Evolutionary conservation across 2,329 filamentous ascomycete species (phyloP).

Genomic region (Chrysoporthe deuterocubensis): DNA sequence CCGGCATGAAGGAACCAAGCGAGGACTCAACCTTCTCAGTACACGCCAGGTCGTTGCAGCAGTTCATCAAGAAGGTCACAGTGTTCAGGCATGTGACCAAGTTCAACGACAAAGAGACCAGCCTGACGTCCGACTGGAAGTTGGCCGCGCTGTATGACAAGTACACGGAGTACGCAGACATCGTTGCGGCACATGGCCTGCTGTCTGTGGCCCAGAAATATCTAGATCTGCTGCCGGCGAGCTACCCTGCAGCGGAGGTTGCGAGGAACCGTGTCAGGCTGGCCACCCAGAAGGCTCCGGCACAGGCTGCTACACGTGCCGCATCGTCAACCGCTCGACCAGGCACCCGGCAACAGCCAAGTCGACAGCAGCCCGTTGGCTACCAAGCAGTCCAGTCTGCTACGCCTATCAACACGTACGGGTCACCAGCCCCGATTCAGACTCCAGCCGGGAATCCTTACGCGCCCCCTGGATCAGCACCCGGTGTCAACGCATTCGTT

Average conservation of each 20-base stretch:
- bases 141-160: slow-evolving; percentile 87
- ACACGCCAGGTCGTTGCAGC: slow-evolving; percentile 84
- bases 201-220: slow-evolving; percentile 88
- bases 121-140: slow-evolving; percentile 81
- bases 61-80: slow-evolving; percentile 97
- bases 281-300: slow-evolving; percentile 67
- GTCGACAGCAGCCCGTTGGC: slow-evolving; percentile 44
- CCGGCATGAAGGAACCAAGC: slow-evolving; percentile 68
- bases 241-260: slow-evolving; percentile 85
- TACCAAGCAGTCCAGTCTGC: slow-evolving; percentile 54
- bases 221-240: slow-evolving; percentile 79
- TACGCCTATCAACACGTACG: slow-evolving; percentile 41
- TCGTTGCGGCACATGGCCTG: slow-evolving; percentile 88
- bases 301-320: slow-evolving; percentile 43
- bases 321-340: slow-evolving; percentile 37
- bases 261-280: slow-evolving; percentile 83
- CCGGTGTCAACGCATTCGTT: slow-evolving; percentile 36
- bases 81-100: slow-evolving; percentile 94
- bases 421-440: slow-evolving; percentile 32
- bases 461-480: slow-evolving; percentile 30
- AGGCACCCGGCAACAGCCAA: slow-evolving; percentile 41
- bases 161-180: slow-evolving; percentile 96
- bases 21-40: slow-evolving; percentile 87
- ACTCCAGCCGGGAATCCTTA: slow-evolving; percentile 12
- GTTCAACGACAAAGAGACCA: slow-evolving; percentile 79